Evolutionary conservation across 2,329 filamentous ascomycete species (phyloP).

Genomic region (Lasiodiplodia gonubiensis): DNA sequence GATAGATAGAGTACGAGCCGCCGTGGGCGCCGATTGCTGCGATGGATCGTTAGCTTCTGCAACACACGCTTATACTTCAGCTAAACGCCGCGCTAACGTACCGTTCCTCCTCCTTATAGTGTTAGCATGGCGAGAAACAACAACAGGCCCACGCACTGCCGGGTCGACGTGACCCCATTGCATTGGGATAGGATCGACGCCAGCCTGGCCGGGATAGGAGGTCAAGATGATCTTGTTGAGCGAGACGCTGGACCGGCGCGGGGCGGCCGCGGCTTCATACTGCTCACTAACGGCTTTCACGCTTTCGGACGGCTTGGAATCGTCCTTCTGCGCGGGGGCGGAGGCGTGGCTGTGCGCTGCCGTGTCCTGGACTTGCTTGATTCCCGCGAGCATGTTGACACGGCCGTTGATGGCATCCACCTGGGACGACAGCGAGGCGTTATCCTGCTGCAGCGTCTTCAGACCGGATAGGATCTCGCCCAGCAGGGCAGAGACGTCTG

Average conservation of each 20-base stretch:
- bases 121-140: slow-evolving; percentile 76
- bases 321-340: slow-evolving; percentile 40
- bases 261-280: slow-evolving; percentile 42
- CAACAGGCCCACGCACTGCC: slow-evolving; percentile 78
- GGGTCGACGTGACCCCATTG: slow-evolving; percentile 85
- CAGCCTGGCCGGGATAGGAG: slow-evolving; percentile 92
- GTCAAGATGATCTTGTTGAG: slow-evolving; percentile 70
- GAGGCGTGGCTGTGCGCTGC: slow-evolving; percentile 41
- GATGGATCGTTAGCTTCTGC: slow-evolving; percentile 28
- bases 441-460: slow-evolving; percentile 62
- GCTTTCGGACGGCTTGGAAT: slow-evolving; percentile 38
- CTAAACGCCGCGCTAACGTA: slow-evolving; percentile 43
- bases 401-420: slow-evolving; percentile 67
- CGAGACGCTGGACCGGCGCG: slow-evolving; percentile 48
- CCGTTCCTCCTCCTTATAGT: slow-evolving; percentile 84
- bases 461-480: slow-evolving; percentile 63
- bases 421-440: slow-evolving; percentile 60
- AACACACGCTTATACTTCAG: not conserved
- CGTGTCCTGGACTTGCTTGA: slow-evolving; percentile 62
- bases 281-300: slow-evolving; percentile 48
- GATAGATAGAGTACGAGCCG: slow-evolving; percentile 95
- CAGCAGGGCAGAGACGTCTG: slow-evolving; percentile 44
- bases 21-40: slow-evolving; percentile 73
- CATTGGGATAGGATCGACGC: slow-evolving; percentile 88
- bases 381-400: slow-evolving; percentile 64